Evolutionary conservation across 2,329 filamentous ascomycete species (phyloP), one percentile per base, ranked within the genome.

Genomic region (Leptographium galeiforme): DNA sequence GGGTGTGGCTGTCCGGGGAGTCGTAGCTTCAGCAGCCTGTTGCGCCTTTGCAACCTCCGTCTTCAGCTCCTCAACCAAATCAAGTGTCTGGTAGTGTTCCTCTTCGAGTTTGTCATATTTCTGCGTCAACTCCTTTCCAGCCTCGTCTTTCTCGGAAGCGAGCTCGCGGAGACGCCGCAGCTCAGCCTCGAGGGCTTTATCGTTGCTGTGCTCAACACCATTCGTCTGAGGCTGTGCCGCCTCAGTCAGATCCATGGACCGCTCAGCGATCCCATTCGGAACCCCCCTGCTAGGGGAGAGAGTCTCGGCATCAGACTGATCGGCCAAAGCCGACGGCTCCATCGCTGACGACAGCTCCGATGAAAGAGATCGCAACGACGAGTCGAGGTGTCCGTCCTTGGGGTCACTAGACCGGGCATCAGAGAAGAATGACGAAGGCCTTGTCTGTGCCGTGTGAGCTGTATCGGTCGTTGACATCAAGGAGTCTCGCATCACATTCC

Each of bases 331-430:
- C 61, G 81, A 80, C 64, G 85, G 87, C 63, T 86, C 86, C 78
- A 85, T 81, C 74, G 81, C 88, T 67, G 85, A 95, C 63, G 88
- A 95, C 67, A 95, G 79, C 72, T 97, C 93, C 71, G 89, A 93
- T 60, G 89, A 96, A 61, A 96, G 84, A 64, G 89, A 95, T 68
- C 85, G 89, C 72, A 89, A 90, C 63, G 87, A 90, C 69, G 86
- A 87, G 64, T 74, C 76, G 70, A 81, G 81, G 68, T 73, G 70
- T 60, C 70, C 73, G 72, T 82, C 78, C 71, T 84, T 89, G 66
- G 79, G 72, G 65, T 82, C 84, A 70, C 79, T 84, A 63, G 82
- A 80, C 70, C 81, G 82, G 62, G 76, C 74, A 64, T 89, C 84
- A 57, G 82, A 89, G 79, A 93, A 84, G 83, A 93, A 93, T 76